Conservation (phyloP, 768 basidiomycete genomes). For the Dacryopinax spathularia region DNA sequence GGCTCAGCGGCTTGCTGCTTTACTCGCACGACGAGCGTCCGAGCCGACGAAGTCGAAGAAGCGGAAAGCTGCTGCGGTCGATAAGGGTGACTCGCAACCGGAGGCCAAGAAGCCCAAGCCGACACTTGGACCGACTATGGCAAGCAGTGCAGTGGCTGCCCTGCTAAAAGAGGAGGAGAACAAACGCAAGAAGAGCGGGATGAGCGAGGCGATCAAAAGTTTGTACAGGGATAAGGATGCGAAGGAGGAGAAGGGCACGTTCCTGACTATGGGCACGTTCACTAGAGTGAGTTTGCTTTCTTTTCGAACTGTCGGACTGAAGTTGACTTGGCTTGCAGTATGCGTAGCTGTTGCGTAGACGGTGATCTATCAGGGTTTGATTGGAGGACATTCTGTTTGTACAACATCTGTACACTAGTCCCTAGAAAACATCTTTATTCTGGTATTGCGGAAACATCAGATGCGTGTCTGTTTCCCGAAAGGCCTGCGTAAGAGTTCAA, state of each 20-base stretch:
- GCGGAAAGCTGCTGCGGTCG: slow-evolving; percentile 36
- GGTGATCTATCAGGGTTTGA: no score
- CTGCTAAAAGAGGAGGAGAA: slow-evolving; percentile 66
- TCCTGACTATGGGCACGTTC: slow-evolving; percentile 85
- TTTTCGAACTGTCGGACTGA: neutral
- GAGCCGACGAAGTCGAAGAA: slow-evolving; percentile 47
- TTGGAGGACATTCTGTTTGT: no score
- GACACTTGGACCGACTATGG: slow-evolving; percentile 6
- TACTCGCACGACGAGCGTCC: slow-evolving; percentile 42
- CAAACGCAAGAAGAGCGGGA: slow-evolving; percentile 56
- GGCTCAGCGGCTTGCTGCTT: slow-evolving; percentile 37
- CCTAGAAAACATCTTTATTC: no score
- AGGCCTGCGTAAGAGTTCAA: neutral
- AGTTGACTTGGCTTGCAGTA: neutral
- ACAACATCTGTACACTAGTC: neutral
- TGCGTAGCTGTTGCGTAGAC: neutral
- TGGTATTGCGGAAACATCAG: no score
- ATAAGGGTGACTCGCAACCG: slow-evolving; percentile 11
- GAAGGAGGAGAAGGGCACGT: slow-evolving; percentile 59
- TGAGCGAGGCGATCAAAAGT: slow-evolving; percentile 78
- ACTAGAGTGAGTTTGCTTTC: slow-evolving; percentile 51
- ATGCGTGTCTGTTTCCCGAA: neutral
- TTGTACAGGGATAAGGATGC: slow-evolving; percentile 52
- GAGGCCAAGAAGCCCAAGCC: slow-evolving; percentile 18
- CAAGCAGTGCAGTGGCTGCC: slow-evolving; percentile 40